Evolutionary conservation across 2,329 filamentous ascomycete species (phyloP).

Genomic region (Raffaelea ambrosiae): DNA sequence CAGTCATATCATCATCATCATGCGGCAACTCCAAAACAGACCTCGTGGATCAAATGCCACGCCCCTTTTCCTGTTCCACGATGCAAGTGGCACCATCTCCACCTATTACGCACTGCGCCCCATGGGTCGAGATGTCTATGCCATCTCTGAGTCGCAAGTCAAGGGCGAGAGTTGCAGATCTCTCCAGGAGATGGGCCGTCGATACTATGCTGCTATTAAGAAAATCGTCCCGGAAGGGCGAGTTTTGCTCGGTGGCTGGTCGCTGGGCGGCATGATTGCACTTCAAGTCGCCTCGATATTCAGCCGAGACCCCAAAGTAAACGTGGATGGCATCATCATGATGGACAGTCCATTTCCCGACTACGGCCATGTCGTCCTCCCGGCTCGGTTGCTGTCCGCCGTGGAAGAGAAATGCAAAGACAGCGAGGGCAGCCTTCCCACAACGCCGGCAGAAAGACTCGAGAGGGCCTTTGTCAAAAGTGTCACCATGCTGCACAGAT

Average conservation of each 20-base stretch:
- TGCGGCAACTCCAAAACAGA: background rate
- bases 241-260: background rate
- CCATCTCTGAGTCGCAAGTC: background rate
- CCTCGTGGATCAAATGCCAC: background rate
- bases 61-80: background rate
- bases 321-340: background rate
- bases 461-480: background rate
- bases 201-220: background rate
- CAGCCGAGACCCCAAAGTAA: background rate
- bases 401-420: no score
- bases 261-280: background rate
- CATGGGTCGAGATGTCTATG: background rate
- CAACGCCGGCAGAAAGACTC: background rate
- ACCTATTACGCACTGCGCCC: background rate
- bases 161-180: background rate
- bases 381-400: background rate
- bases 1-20: no score
- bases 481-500: background rate
- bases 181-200: background rate
- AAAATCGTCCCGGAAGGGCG: background rate
- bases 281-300: background rate
- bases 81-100: background rate
- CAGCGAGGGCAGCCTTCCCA: background rate
- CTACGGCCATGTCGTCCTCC: background rate
- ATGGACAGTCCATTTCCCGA: background rate